These are phyloP conservation scores for Patellifolia procumbens DNA, from an alignment of 179 eudicot genomes.

Conservation along the genomic window DNA sequence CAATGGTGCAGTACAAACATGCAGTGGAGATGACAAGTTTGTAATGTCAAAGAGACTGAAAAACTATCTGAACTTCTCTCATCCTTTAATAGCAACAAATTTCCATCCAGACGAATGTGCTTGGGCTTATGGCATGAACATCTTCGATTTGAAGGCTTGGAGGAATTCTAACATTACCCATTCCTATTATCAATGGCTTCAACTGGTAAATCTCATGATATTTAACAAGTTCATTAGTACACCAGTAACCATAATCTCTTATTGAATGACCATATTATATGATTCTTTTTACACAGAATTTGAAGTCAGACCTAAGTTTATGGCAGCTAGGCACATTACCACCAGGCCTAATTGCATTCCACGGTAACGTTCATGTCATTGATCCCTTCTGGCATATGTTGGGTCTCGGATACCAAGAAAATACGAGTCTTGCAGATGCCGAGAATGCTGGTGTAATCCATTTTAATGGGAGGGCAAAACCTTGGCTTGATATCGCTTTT, in stretches of 20 bases:
- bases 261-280: neutral
- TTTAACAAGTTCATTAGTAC: neutral
- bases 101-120: conserved; percentile 86
- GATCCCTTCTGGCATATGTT: conserved; percentile 95
- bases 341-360: conserved; percentile 92
- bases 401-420: conserved; percentile 92
- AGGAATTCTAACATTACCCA: conserved; percentile 71
- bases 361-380: conserved; percentile 66
- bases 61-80: conserved; percentile 87
- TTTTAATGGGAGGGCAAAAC: conserved; percentile 92
- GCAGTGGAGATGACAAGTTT: conserved; percentile 74
- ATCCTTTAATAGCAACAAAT: conserved; percentile 62
- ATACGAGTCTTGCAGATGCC: conserved; percentile 69
- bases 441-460: conserved; percentile 83
- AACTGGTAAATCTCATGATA: conserved; percentile 48
- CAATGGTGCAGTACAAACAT: conserved; percentile 95
- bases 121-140: conserved; percentile 98
- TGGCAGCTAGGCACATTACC: conserved; percentile 98
- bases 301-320: conserved; percentile 89
- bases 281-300: conserved; percentile 54
- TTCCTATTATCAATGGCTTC: conserved; percentile 80
- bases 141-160: conserved; percentile 89
- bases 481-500: conserved; percentile 94
- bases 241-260: no score
- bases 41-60: conserved; percentile 90